phyloP scores from a whole-genome alignment of 2,329 filamentous ascomycete species.

The Fusarium newnesense region DNA sequence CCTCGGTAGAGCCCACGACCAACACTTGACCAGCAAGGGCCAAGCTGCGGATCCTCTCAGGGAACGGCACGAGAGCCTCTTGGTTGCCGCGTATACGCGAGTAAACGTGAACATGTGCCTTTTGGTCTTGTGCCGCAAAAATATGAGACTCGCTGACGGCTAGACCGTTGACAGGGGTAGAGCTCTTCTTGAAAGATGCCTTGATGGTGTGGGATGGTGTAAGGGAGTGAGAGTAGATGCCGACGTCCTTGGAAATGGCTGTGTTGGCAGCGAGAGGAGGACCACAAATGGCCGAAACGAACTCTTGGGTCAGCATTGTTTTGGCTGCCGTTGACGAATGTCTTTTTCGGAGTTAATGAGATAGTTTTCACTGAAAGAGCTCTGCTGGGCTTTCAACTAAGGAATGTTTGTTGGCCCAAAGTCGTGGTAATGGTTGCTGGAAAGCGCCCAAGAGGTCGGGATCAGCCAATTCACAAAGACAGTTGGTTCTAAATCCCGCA shows the following conservation, averaged over 20 bases:
- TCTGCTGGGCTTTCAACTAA: slow-evolving; percentile 7
- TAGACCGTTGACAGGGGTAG: slow-evolving; percentile 79
- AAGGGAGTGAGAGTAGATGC: slow-evolving; percentile 86
- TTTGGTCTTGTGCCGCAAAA: slow-evolving; percentile 91
- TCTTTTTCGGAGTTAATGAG: neutral
- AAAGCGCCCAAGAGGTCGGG: slow-evolving; percentile 2
- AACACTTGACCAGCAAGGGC: slow-evolving; percentile 78
- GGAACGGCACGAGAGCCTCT: slow-evolving; percentile 88
- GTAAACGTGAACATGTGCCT: slow-evolving; percentile 94
- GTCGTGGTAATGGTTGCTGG: neutral
- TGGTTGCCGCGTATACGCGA: slow-evolving; percentile 84
- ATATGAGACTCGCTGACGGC: slow-evolving; percentile 85
- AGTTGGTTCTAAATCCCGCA: slow-evolving; percentile 6
- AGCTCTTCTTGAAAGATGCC: slow-evolving; percentile 90
- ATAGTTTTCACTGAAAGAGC: neutral
- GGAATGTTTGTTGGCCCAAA: slow-evolving; percentile 29
- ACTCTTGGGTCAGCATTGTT: slow-evolving; percentile 68
- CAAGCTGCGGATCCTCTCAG: slow-evolving; percentile 84
- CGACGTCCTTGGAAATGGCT: slow-evolving; percentile 78
- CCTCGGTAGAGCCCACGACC: slow-evolving; percentile 83
- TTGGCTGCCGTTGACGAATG: neutral
- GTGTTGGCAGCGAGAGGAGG: slow-evolving; percentile 70
- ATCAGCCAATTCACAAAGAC: slow-evolving; percentile 6
- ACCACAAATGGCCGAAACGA: slow-evolving; percentile 68
- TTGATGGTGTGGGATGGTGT: slow-evolving; percentile 81